Base-by-base conservation (phyloP, 805 yeast genomes). In the Cyberlindnera amylophila region DNA sequence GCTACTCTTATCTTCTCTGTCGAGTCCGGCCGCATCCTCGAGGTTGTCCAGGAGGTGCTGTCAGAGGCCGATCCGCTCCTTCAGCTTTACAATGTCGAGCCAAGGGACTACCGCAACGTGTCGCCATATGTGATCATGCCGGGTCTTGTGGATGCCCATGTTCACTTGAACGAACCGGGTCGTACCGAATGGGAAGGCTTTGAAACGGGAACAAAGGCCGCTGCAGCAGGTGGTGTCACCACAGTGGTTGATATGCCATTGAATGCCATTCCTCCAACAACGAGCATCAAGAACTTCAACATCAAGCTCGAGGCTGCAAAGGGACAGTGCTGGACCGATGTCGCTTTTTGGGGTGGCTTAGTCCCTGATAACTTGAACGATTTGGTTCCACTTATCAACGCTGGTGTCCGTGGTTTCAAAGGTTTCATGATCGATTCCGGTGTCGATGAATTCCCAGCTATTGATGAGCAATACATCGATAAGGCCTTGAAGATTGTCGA, bases 161-260 rank as follows among this genome's bases (percentile, higher is more conserved):
- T 90, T 19, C 98, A 90, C 58, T 67, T 90, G 53, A 91, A 91
- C 62, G 98, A 91, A 57, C 97, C 98, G 0, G 98, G 98, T n/a
- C 70, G 97, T 53, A 90, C 97, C 1, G 96, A 89, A 49, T 90
- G 98, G 98, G 98, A 90, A 64, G 98, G 98, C 2, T 90, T 91
- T 61, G 96, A 81, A n/a, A 84, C 96, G 0, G 98, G 98, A 0
- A 90, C 98, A 0, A 82, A 82, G 59, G 86, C 96, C 2, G 97
- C 97, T 0, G 95, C 95, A 0, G 74, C 90, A 11, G 98, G 98
- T 14, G 98, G 98, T 44, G 97, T 90, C 37, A 90, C 98, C 18
- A 89, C 96, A 0, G 95, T 90, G 15, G 75, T 90, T 15, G 98
- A 90, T 61, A 90, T 90, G 98, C 98, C 98, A 0, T 68, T 90